These are phyloP conservation scores for Durio zibethinus DNA, from an alignment of 345 rosid species.

Conservation along the genomic window DNA sequence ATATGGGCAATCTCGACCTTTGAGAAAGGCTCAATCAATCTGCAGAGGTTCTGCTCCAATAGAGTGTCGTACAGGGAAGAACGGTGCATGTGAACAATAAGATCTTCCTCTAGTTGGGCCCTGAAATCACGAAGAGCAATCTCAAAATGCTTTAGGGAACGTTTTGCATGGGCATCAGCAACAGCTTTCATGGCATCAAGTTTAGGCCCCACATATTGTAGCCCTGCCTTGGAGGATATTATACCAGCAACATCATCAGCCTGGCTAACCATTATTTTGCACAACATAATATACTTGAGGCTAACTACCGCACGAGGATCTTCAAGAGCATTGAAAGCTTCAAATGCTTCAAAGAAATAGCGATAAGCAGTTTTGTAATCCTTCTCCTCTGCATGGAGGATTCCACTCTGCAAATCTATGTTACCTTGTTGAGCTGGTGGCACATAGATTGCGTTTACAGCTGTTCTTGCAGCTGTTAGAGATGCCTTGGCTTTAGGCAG, in stretches of 20 bases:
- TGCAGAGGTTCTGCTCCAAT: constrained; percentile 84
- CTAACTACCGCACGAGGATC: constrained; percentile 86
- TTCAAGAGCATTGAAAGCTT: constrained; percentile 89
- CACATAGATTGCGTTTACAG: constrained; percentile 92
- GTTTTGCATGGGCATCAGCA: constrained; percentile 91
- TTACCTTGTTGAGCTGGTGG: constrained; percentile 96
- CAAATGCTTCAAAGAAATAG: constrained; percentile 94
- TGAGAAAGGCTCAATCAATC: constrained; percentile 93
- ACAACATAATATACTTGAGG: constrained; percentile 85
- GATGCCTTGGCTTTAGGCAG: constrained; percentile 98
- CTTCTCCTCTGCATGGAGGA: constrained; percentile 97
- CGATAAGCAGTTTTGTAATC: constrained; percentile 97
- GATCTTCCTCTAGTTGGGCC: constrained; percentile 92
- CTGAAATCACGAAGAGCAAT: constrained; percentile 71
- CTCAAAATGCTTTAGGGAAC: constrained; percentile 84
- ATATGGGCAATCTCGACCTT: constrained; percentile 84
- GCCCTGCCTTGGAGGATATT: constrained; percentile 91
- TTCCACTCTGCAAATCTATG: constrained; percentile 96
- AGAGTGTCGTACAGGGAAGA: constrained; percentile 86
- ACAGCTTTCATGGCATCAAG: constrained; percentile 98
- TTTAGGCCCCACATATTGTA: constrained; percentile 79
- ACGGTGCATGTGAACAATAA: constrained; percentile 92
- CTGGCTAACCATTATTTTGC: constrained; percentile 97
- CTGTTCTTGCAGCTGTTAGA: constrained; percentile 93
- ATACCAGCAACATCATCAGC: constrained; percentile 93